Conservation (phyloP, 2,329 filamentous ascomycete species). For the Monilinia fructigena region DNA sequence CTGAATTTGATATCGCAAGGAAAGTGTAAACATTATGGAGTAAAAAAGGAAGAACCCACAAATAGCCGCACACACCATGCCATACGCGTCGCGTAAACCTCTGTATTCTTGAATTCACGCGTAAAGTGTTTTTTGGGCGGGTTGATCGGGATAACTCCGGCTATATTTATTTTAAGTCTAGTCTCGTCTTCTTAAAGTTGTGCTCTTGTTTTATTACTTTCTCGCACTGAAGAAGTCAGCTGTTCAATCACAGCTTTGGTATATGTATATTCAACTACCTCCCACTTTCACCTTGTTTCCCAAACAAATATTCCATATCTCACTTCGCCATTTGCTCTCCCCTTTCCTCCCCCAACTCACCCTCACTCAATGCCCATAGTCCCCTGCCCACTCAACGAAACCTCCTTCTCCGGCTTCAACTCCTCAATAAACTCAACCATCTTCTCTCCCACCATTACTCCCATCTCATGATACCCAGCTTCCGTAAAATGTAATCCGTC, state of each 20-base stretch:
- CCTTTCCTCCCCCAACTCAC: background rate
- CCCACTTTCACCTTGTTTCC: too few species aligned
- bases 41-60: constrained; percentile 12
- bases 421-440: constrained; percentile 49
- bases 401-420: constrained; percentile 1
- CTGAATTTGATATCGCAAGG: constrained; percentile 10
- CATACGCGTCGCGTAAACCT: constrained; percentile 10
- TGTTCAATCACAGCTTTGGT: background rate
- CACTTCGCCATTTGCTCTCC: too few species aligned
- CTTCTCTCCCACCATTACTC: constrained; percentile 53
- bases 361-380: constrained; percentile 11
- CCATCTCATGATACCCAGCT: constrained; percentile 62
- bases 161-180: background rate
- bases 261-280: background rate
- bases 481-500: constrained; percentile 60
- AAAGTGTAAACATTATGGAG: constrained; percentile 4
- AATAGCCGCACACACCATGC: constrained; percentile 1
- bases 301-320: background rate
- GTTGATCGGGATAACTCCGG: too few species aligned
- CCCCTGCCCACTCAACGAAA: background rate
- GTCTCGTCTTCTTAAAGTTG: background rate
- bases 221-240: background rate
- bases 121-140: too few species aligned
- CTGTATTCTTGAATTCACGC: background rate
- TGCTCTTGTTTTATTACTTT: background rate